Conservation (phyloP, 495 filamentous ascomycete genomes). For the Xylaria grammica region DNA sequence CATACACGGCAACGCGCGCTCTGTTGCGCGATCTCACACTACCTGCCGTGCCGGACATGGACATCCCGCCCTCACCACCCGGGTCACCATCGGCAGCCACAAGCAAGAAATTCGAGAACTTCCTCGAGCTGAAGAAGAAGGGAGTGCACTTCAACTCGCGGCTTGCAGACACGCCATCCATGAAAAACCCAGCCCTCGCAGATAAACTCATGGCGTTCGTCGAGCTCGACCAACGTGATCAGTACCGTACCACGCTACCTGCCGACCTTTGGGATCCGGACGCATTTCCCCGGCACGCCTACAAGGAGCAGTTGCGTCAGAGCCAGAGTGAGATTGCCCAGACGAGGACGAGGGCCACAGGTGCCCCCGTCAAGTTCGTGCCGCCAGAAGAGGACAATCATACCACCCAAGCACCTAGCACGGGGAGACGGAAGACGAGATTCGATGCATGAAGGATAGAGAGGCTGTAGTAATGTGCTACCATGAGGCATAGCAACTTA, state of each 20-base stretch:
- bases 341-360: slow-evolving; percentile 56
- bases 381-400: slow-evolving; percentile 36
- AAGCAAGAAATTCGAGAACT: slow-evolving; percentile 79
- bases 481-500: neutral
- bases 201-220: slow-evolving; percentile 82
- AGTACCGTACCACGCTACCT: slow-evolving; percentile 78
- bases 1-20: slow-evolving; percentile 69
- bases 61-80: slow-evolving; percentile 85
- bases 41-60: slow-evolving; percentile 76
- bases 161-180: slow-evolving; percentile 68
- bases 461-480: neutral
- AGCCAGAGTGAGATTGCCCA: slow-evolving; percentile 66
- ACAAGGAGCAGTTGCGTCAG: slow-evolving; percentile 71
- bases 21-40: slow-evolving; percentile 82
- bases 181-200: slow-evolving; percentile 81
- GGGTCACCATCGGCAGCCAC: slow-evolving; percentile 68
- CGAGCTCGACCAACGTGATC: slow-evolving; percentile 63
- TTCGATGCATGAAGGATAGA: slow-evolving; percentile 48
- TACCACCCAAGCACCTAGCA: slow-evolving; percentile 38
- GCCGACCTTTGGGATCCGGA: slow-evolving; percentile 69
- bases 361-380: slow-evolving; percentile 78
- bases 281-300: slow-evolving; percentile 72
- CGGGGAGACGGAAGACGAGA: slow-evolving; percentile 54
- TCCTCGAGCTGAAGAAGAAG: slow-evolving; percentile 82
- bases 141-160: slow-evolving; percentile 91